These are phyloP conservation scores for Solidago caesia DNA, from an alignment of 129 eudicot genomes.

Conservation along the genomic window DNA sequence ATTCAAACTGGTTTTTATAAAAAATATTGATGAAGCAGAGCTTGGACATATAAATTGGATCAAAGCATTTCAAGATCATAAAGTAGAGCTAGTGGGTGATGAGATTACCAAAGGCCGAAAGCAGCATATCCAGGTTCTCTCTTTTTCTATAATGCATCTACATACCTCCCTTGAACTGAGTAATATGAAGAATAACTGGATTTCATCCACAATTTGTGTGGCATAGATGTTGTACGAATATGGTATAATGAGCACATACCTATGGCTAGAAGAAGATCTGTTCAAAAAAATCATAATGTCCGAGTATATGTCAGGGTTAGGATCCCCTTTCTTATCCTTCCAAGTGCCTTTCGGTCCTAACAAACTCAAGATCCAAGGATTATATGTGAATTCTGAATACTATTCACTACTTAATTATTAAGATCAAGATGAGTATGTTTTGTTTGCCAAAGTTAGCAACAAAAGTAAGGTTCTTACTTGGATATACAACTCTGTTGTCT, in stretches of 20 bases:
- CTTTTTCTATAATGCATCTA: not conserved
- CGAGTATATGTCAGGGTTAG: not conserved
- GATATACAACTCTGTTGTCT: conserved; percentile 12
- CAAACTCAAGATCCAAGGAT: not conserved
- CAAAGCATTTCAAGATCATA: conserved; percentile 14
- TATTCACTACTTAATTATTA: not conserved
- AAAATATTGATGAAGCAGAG: not conserved
- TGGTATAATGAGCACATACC: conserved; percentile 23
- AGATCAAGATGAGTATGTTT: not conserved
- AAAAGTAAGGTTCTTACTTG: conserved; percentile 1
- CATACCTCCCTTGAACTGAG: not conserved
- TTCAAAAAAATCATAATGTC: not conserved
- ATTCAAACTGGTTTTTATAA: not conserved
- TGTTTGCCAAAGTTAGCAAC: not conserved
- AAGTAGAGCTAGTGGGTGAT: conserved; percentile 1
- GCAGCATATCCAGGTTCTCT: conserved; percentile 12
- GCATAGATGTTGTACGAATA: conserved; percentile 15
- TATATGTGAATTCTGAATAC: not conserved
- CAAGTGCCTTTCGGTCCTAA: not conserved
- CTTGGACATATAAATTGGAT: conserved; percentile 23
- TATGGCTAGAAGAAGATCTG: conserved; percentile 1
- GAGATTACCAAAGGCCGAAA: not conserved
- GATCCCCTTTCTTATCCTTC: not conserved
- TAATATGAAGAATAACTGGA: not conserved
- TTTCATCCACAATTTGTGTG: not conserved